Evolutionary conservation across 768 basidiomycete species (phyloP), one percentile per base, ranked within the genome.

Genomic region (Boletus barrowsii): DNA sequence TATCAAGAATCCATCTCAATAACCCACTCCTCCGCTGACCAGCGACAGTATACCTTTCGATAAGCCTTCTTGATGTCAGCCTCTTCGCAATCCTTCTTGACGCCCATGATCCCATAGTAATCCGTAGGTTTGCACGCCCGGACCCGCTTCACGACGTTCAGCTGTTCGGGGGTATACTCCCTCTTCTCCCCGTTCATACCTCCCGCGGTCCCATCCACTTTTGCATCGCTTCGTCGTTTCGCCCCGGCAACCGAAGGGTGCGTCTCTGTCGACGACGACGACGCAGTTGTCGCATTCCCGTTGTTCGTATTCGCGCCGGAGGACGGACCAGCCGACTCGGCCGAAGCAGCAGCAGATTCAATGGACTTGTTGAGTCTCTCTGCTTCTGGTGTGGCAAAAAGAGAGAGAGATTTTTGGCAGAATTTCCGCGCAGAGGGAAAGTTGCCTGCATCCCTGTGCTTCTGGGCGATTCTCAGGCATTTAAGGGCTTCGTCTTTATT

Each of bases 51-150:
- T 51, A 96, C 94, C 83, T 97, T 98, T 51, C 94, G 82, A 78
- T 98, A 98, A 9, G 95, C 94, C 74, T 91, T 94, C 79, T 97
- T 94, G 51, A 94, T 80, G 36, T 92, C 92, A 5, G 66, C 78
- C 65, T 93, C 93, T 33, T 91, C 89, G 64, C 92, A 93, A 15
- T 86, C 87, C 69, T 78, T 83, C 71, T 87, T 83, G 59, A 93
- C 69, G 7, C 81, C 78, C 62, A 98, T 71, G 57, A 98, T 98
- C 70, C 92, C 92, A 69, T 98, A 98, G 70, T 96, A 98, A 65
- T 90, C 87, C 26, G 90, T 90, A 26, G 86, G 81, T 71, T 90
- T 92, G 77, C 96, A 98, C 30, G 76, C 68, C 63, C 87, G 80
- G 44, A 98, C 88, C 47, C 93, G 78, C 71, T 90, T 89, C 54